Evolutionary conservation across 2,329 filamentous ascomycete species (phyloP), one percentile per base, ranked within the genome.

Genomic region (Purpureocillium lavendulum): DNA sequence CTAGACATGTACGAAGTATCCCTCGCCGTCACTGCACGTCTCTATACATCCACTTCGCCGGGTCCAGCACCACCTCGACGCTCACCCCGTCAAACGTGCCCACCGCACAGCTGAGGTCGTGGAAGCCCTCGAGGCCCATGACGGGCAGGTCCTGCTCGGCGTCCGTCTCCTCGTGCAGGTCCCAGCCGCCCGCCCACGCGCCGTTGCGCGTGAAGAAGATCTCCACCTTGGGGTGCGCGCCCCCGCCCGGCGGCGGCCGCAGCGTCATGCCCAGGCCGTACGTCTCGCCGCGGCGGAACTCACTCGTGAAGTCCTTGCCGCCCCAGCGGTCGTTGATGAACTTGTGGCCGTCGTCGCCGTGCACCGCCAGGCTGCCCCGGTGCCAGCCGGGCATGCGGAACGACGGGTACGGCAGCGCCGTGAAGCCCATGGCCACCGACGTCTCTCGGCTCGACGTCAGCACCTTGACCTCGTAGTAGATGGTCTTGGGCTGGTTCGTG

Each of bases 301-400:
- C 68, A 9, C 56, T 50, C 0, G 79, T 80, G 46, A 89, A 89
- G 40, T 77, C 68, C 45, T 75, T 75, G 14, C 86, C 86, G 16
- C 86, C 85, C 67, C 74, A 83, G 7, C 71, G 70, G 56, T 90
- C 82, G 54, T 88, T 87, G 51, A 87, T 70, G 56, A 83, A 92
- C 57, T 75, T 74, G 50, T 82, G 73, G 0, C 86, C 86, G 57
- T 90, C 86, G 57, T 90, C 86, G 35, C 82, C 80, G 56, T 90
- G 86, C n/a, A 90, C 77, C 2, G 71, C 86, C 12, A 89, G 53
- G 46, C 77, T 82, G 14, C 75, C 85, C 28, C 85, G 73, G 55
- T 92, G 82, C 86, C 85, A 90, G 2, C 86, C 86, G 0, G 86
- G 86, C 43, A 89, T 71, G 7, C 86, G 74, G 65, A 87, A 90